phyloP scores from a whole-genome alignment of 2,329 filamentous ascomycete genomes.

The Talaromyces sp. region DNA sequence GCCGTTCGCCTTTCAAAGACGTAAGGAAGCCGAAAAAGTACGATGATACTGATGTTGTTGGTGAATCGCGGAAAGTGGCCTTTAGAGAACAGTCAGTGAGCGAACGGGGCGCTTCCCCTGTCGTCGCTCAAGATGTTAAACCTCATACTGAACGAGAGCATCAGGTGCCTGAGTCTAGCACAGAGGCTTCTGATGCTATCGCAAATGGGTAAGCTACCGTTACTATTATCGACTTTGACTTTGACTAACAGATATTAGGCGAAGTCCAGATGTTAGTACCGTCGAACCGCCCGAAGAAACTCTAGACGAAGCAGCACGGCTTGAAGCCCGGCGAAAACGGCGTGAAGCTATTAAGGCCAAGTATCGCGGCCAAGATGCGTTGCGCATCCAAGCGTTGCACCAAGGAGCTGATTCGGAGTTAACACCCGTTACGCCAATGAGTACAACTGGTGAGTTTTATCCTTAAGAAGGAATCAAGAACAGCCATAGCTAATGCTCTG shows the following conservation, averaged over 20 bases:
- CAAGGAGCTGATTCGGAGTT: conserved; percentile 53
- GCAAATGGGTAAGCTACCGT: conserved; percentile 41
- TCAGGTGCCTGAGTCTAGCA: conserved; percentile 49
- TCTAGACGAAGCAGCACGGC: conserved; percentile 75
- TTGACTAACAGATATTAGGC: conserved; percentile 1
- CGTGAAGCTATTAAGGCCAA: conserved; percentile 82
- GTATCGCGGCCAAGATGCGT: conserved; percentile 63
- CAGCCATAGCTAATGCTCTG: conserved; percentile 41
- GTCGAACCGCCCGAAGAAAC: conserved; percentile 48
- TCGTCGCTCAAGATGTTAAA: conserved; percentile 55
- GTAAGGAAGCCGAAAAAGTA: conserved; percentile 36
- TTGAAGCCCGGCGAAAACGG: conserved; percentile 77
- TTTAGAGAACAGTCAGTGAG: conserved; percentile 57
- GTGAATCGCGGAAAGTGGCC: conserved; percentile 38
- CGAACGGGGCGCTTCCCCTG: conserved; percentile 58
- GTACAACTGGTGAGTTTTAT: conserved; percentile 1
- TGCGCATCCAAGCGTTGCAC: conserved; percentile 70
- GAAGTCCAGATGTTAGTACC: conserved; percentile 15
- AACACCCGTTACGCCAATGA: conserved; percentile 42
- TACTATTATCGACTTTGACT: neutral
- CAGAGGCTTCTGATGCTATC: conserved; percentile 25
- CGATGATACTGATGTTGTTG: conserved; percentile 31
- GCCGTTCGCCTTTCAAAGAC: conserved; percentile 41
- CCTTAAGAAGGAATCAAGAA: too few species aligned
- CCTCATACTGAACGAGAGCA: conserved; percentile 65